A percentile compares a stretch with the other conserved stretches of the same genome.
Evolutionary conservation across 169 alveolate genomes (phyloP).

Genomic region (Plasmodium knowlesi): DNA sequence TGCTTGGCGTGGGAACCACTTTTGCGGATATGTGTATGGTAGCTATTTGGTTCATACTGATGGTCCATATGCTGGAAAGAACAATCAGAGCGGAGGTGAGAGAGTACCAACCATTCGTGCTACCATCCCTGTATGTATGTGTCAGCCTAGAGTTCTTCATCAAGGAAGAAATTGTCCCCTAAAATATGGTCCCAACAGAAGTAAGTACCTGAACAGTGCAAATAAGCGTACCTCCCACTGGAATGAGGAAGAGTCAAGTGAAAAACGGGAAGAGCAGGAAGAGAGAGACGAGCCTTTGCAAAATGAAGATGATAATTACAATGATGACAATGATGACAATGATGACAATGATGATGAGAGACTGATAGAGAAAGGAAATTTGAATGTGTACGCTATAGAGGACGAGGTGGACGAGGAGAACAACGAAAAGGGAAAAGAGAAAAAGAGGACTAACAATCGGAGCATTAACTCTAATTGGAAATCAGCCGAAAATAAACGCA

Average conservation of each 20-base stretch:
- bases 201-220: background rate
- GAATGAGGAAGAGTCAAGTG: background rate
- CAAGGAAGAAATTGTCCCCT: background rate
- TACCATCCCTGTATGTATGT: background rate
- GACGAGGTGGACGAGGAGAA: background rate
- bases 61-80: background rate
- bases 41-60: background rate
- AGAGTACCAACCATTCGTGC: background rate
- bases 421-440: background rate
- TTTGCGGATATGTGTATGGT: background rate
- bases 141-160: background rate
- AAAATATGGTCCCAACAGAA: background rate
- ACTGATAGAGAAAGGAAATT: too few relatives aligned
- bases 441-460: background rate
- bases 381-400: too few relatives aligned
- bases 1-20: background rate
- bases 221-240: background rate
- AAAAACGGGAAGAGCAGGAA: background rate
- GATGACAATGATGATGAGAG: too few relatives aligned
- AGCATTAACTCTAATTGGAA: background rate
- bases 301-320: background rate
- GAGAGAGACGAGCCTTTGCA: background rate
- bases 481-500: background rate
- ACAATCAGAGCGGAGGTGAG: background rate
- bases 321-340: too few relatives aligned